Evolutionary conservation across 768 basidiomycete genomes (phyloP), one percentile per base, ranked within the genome.

Genomic region (Pulveroboletus ravenelii): DNA sequence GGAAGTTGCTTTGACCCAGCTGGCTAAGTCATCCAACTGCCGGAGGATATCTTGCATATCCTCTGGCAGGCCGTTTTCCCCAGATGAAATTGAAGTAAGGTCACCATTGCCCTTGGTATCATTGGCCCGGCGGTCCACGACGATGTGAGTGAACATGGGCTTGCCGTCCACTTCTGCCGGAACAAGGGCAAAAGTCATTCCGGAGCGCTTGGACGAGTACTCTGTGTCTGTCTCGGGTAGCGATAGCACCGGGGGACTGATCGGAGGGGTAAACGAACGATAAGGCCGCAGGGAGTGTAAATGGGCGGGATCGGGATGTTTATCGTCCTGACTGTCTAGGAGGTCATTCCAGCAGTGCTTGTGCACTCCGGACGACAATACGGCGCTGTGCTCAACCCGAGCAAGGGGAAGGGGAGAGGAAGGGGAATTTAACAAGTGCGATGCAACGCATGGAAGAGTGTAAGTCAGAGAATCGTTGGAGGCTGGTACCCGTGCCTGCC

Each of bases 21-120:
- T 39, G 2, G 66, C 66, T 38, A 67, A 31, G 36, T 66, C 59
- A 32, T 68, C 66, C 36, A 67, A 47, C 41, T 68, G 54, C 30
- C 40, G 53, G 15, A 67, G 54, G 2, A 63, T 46, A 17, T 61
- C 63, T 29, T 40, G 57, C 59, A 69, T 62, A 41, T 67, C 66
- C 25, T 55, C 53, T 37, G 57, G 63, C 36, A 68, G 52, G n/a
- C 67, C 65, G 18, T 35, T 31, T 15, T 47, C 15, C 13, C 6
- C 34, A 7, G 46, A 15, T 7, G 37, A 34, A 23, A 30, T 6
- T 6, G 41, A 37, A 20, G 17, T 10, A 32, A 17, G 10, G 32
- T 4, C 13, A 10, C 25, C 13, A 25, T 42, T 34, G 6, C 29
- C 29, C 31, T 23, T 23, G 6, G 41, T 25, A 31, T 40, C 29